These are phyloP conservation scores for Sanghuangporus sanghuang DNA, from an alignment of 1,284 basidiomycete species.

Conservation along the genomic window DNA sequence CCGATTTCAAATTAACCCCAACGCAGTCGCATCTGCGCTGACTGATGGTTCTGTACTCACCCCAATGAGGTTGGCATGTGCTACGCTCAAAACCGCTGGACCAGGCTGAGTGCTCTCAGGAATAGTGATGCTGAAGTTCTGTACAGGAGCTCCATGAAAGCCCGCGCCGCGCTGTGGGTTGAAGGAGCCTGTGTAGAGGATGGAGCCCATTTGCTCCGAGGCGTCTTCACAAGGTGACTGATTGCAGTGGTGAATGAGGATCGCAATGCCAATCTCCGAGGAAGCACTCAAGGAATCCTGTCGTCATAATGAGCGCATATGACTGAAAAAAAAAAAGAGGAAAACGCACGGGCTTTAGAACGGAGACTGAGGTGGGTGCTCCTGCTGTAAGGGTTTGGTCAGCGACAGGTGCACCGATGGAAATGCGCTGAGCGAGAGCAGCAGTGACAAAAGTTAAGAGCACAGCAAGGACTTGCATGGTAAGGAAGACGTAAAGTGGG, in stretches of 20 bases:
- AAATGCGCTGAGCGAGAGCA: conserved; percentile 35
- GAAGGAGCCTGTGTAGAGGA: conserved; percentile 43
- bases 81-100: conserved; percentile 34
- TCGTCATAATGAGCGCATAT: neutral
- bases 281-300: conserved; percentile 37
- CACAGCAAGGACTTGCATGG: conserved; percentile 7
- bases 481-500: neutral
- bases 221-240: conserved; percentile 28
- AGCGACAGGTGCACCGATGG: conserved; percentile 34
- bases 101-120: conserved; percentile 30
- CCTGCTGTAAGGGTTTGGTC: conserved; percentile 33
- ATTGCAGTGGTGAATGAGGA: conserved; percentile 33
- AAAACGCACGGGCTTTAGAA: conserved; percentile 38
- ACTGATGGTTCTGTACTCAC: conserved; percentile 27
- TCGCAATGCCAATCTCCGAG: conserved; percentile 39
- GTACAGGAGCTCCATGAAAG: conserved; percentile 34
- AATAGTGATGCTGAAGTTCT: conserved; percentile 46
- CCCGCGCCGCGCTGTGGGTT: conserved; percentile 30
- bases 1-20: neutral
- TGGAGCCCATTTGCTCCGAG: conserved; percentile 32
- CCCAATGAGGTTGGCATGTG: conserved; percentile 41
- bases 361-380: conserved; percentile 34
- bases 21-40: neutral
- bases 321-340: neutral
- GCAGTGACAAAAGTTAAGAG: conserved; percentile 3